These are phyloP conservation scores for Sclerotinia subarctica DNA, from an alignment of 2,329 filamentous ascomycete genomes.

Conservation along the genomic window DNA sequence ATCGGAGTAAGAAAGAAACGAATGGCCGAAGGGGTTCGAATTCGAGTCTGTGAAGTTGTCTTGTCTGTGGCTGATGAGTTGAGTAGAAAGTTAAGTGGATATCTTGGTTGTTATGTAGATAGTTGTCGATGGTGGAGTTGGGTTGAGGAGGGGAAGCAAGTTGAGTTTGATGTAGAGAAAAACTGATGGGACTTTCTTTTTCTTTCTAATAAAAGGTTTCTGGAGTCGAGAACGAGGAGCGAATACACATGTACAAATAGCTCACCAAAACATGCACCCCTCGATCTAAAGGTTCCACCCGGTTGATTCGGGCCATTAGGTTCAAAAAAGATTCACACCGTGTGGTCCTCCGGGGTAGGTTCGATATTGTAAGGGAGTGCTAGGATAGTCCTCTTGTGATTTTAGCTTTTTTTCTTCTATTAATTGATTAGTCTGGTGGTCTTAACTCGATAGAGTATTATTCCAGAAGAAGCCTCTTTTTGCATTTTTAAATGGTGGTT, in stretches of 20 bases:
- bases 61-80: neutral
- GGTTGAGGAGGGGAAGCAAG: conserved; percentile 2
- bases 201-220: conserved; percentile 1
- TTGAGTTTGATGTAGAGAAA: conserved; percentile 21
- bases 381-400: conserved; percentile 2
- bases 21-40: neutral
- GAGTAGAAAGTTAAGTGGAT: neutral
- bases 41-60: neutral
- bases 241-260: conserved; percentile 32
- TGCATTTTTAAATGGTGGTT: conserved; percentile 9
- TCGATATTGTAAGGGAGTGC: conserved; percentile 11
- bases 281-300: conserved; percentile 32
- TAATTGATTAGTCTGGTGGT: too few relatives aligned
- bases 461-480: neutral
- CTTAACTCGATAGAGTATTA: conserved; percentile 19
- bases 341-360: conserved; percentile 25
- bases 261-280: conserved; percentile 25
- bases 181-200: conserved; percentile 1
- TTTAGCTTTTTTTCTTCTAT: conserved; percentile 1
- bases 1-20: neutral
- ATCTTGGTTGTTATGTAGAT: neutral
- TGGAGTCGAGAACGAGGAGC: conserved; percentile 21
- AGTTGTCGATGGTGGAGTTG: neutral
- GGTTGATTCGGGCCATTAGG: conserved; percentile 29
- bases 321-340: conserved; percentile 13